Percentiles rank a stretch among this genome's conserved stretches.
These are phyloP conservation scores for Hypholoma sublateritium DNA, from an alignment of 768 basidiomycete species.

Conservation along the genomic window DNA sequence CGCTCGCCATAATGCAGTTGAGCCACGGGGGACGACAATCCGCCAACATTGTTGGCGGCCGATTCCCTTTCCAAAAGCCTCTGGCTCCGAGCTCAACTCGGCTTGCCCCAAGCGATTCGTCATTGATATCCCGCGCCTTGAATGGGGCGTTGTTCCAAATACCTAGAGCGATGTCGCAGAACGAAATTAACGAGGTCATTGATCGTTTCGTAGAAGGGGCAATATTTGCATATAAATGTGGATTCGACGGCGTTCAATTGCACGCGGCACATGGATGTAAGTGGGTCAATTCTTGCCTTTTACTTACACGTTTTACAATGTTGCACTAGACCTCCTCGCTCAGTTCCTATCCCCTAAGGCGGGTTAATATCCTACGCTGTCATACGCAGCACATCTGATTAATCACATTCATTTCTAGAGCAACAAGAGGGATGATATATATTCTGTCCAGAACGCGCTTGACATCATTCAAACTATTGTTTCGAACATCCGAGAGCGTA, in stretches of 20 bases:
- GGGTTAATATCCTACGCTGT: neutral
- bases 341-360: constrained; percentile 81
- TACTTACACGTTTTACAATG: neutral
- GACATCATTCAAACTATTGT: constrained; percentile 59
- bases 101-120: constrained; percentile 31
- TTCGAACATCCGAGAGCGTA: constrained; percentile 49
- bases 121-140: constrained; percentile 34
- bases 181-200: constrained; percentile 63
- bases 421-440: constrained; percentile 56
- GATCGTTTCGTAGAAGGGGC: constrained; percentile 69
- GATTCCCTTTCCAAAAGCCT: constrained; percentile 58
- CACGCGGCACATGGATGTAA: constrained; percentile 87
- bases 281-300: constrained; percentile 25
- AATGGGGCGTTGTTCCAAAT: constrained; percentile 59
- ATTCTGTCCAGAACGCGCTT: constrained; percentile 51
- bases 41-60: constrained; percentile 66
- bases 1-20: constrained; percentile 78
- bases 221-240: constrained; percentile 56
- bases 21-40: constrained; percentile 87
- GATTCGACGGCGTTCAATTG: constrained; percentile 86
- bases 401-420: constrained; percentile 10
- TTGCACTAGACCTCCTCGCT: constrained; percentile 65
- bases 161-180: constrained; percentile 55
- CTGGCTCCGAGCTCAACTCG: constrained; percentile 70
- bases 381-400: neutral